Base-by-base conservation (phyloP, 345 rosid species). In the Salix suchowensis region DNA sequence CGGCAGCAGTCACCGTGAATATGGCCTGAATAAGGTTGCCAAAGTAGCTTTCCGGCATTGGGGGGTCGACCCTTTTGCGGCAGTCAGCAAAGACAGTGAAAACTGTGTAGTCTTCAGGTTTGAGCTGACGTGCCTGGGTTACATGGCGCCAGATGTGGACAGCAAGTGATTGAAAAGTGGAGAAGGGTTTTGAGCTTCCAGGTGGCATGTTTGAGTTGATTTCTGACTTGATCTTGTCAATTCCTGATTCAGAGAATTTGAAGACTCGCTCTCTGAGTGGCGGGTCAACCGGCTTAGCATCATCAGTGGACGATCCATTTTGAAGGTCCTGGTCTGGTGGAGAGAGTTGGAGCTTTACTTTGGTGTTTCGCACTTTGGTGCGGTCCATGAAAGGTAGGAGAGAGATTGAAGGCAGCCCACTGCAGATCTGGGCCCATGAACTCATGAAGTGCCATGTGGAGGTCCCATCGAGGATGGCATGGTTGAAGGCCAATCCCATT, bases 381-480 rank as follows among this genome's bases (percentile, higher is more conserved):
- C 99, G 88, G 39, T 96, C 90, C 4, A 96, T 91, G 85, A 91
- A 93, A 0, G 94, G 98, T 19, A 83, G 74, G 68, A 83, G 73
- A 0, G 96, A 74, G 65, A 82, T 72, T 12, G 89, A 68, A 9
- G 83, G 61, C 46, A 87, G 42, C 32, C 98, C 94, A 9, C 72
- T 74, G 75, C 97, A 91, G 50, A 83, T 62, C 78, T 89, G 82
- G 28, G 99, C 96, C 99, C 99, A 96, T 7, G 97, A 82, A 75
- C 89, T 89, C 97, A 96, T 86, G 87, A 96, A 96, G 65, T 96
- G 99, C 99, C 99, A 96, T 60, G 99, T 96, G 72, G 97, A 84
- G 26, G 88, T 89, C 0, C 97, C 99, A 67, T 96, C 99, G 1
- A 96, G 75, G 76, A 96, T 84, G 6, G 98, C 98, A 83, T 93